These are phyloP conservation scores for Coemansia sp. DNA, from an alignment of 192 early-diverging fungal genomes.

Conservation along the genomic window DNA sequence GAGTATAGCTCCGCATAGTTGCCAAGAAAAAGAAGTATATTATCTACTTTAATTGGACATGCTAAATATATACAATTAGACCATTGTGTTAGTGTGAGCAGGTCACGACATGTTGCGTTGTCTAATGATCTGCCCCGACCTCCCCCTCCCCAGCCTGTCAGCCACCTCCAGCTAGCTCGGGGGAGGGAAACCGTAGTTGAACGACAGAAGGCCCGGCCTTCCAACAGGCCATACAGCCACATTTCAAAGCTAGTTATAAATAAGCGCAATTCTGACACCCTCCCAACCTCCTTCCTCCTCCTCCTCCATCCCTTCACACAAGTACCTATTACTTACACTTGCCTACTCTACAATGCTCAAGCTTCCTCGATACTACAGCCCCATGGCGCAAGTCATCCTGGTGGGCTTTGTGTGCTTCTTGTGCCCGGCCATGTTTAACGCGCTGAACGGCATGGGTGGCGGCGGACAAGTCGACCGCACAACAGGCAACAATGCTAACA, in stretches of 20 bases:
- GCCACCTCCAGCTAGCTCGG: neutral
- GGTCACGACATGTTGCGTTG: too few relatives aligned
- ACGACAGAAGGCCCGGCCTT: too few relatives aligned
- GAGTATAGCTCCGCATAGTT: neutral
- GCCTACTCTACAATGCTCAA: neutral
- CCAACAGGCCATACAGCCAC: too few relatives aligned
- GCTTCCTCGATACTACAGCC: conserved; percentile 53
- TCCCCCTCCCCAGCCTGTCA: too few relatives aligned
- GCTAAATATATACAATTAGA: too few relatives aligned
- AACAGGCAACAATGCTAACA: conserved; percentile 69
- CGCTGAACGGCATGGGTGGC: conserved; percentile 66
- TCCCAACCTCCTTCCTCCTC: neutral
- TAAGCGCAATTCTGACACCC: neutral
- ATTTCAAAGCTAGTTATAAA: too few relatives aligned
- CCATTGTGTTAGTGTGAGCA: too few relatives aligned
- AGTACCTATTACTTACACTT: neutral
- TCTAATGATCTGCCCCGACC: too few relatives aligned
- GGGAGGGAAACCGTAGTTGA: too few relatives aligned
- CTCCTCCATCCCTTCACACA: neutral
- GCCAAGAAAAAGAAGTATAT: neutral
- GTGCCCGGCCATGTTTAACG: conserved; percentile 79
- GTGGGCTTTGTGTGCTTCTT: conserved; percentile 73
- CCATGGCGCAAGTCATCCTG: conserved; percentile 68
- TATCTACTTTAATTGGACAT: too few relatives aligned
- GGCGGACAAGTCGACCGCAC: conserved; percentile 63